Evolutionary conservation across 2,329 filamentous ascomycete species (phyloP).

Genomic region (Colletotrichum sojae): DNA sequence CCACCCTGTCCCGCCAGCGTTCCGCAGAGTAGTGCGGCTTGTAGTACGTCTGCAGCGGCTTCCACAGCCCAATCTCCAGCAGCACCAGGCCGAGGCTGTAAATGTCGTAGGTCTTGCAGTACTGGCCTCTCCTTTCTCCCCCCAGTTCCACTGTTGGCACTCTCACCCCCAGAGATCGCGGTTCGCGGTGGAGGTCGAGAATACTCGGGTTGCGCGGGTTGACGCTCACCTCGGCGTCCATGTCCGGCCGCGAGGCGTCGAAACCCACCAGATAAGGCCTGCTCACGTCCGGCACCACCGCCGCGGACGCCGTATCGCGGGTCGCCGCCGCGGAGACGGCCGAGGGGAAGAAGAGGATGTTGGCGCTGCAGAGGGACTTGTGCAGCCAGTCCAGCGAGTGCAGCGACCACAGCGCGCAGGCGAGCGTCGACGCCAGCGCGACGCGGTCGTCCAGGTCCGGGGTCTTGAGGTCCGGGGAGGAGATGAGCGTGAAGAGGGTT

Average conservation of each 20-base stretch:
- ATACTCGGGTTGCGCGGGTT: slow-evolving; percentile 58
- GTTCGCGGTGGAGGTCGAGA: slow-evolving; percentile 63
- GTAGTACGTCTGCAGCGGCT: slow-evolving; percentile 56
- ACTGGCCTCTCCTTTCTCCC: slow-evolving; percentile 44
- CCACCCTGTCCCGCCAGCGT: slow-evolving; percentile 58
- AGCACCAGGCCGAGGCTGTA: slow-evolving; percentile 67
- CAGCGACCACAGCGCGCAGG: slow-evolving; percentile 63
- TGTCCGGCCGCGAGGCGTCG: slow-evolving; percentile 67
- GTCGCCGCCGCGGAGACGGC: slow-evolving; percentile 51
- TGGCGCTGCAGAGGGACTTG: slow-evolving; percentile 69
- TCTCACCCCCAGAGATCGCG: slow-evolving; percentile 55
- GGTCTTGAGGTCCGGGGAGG: slow-evolving; percentile 56
- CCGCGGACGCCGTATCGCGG: slow-evolving; percentile 54
- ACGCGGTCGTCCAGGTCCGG: slow-evolving; percentile 62
- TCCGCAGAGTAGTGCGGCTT: slow-evolving; percentile 58
- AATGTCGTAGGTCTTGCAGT: slow-evolving; percentile 65
- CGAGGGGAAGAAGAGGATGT: slow-evolving; percentile 67
- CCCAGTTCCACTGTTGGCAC: slow-evolving; percentile 29
- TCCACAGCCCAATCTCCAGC: slow-evolving; percentile 66
- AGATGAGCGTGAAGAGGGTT: slow-evolving; percentile 57
- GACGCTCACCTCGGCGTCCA: slow-evolving; percentile 64
- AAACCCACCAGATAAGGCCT: slow-evolving; percentile 66
- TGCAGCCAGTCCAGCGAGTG: slow-evolving; percentile 70
- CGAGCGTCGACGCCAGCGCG: slow-evolving; percentile 57
- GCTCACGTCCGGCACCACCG: slow-evolving; percentile 56